These are phyloP conservation scores for Cercospora zeina DNA, from an alignment of 2,329 filamentous ascomycete genomes.

Conservation along the genomic window DNA sequence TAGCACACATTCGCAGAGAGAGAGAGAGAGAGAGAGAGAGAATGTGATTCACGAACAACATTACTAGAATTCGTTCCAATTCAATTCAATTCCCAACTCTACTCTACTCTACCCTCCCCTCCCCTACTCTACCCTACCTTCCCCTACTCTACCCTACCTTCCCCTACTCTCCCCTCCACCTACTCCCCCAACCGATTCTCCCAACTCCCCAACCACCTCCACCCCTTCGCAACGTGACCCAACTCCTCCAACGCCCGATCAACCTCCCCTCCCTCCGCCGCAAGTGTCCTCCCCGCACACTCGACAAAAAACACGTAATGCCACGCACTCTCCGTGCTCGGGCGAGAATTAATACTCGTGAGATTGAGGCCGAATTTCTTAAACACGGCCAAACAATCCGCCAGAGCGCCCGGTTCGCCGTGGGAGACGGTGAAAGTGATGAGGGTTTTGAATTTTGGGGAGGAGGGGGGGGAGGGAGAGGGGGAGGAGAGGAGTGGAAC, in stretches of 20 bases:
- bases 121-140: no score
- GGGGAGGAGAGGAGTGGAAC: constrained; percentile 83
- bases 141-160: no score
- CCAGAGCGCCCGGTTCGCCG: constrained; percentile 74
- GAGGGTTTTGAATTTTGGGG: constrained; percentile 63
- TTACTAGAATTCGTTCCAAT: no score
- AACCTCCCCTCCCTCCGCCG: constrained; percentile 55
- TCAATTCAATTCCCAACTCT: no score
- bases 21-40: no score
- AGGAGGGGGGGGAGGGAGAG: constrained; percentile 47
- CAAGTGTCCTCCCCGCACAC: constrained; percentile 65
- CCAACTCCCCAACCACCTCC: constrained; percentile 56
- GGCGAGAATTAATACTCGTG: constrained; percentile 86
- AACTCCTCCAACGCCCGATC: constrained; percentile 62
- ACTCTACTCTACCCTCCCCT: no score
- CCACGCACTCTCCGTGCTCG: constrained; percentile 73
- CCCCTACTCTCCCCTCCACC: neutral
- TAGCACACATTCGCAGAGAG: no score
- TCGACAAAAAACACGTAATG: constrained; percentile 96
- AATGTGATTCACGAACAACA: no score
- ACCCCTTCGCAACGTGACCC: constrained; percentile 58
- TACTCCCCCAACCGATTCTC: constrained; percentile 27
- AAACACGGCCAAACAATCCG: constrained; percentile 78
- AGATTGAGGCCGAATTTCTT: constrained; percentile 71
- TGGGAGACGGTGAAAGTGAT: constrained; percentile 76